These are phyloP conservation scores for Neurospora sp. DNA, from an alignment of 2,329 filamentous ascomycete species.

Conservation along the genomic window DNA sequence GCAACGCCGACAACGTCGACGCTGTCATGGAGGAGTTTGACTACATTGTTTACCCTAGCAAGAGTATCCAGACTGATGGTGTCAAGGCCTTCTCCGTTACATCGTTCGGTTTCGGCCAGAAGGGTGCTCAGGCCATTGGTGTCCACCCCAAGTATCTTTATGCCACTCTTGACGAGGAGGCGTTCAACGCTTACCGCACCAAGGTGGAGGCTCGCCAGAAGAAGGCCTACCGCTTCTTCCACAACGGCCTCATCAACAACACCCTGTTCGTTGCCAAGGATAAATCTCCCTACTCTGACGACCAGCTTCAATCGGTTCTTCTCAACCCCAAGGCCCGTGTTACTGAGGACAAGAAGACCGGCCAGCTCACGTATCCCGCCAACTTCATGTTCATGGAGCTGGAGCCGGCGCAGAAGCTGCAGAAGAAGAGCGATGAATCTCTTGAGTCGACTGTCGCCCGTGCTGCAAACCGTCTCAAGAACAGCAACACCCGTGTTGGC, in stretches of 20 bases:
- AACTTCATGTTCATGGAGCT: constrained; percentile 53
- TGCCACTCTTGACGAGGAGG: constrained; percentile 79
- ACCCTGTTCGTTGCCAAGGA: constrained; percentile 93
- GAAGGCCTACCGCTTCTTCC: constrained; percentile 98
- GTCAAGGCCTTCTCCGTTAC: constrained; percentile 98
- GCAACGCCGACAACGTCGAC: constrained; percentile 96
- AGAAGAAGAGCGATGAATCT: constrained; percentile 54
- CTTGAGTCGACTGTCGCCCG: constrained; percentile 68
- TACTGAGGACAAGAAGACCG: constrained; percentile 73
- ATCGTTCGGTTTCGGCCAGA: constrained; percentile 98
- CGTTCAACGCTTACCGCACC: constrained; percentile 70
- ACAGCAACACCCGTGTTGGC: constrained; percentile 67
- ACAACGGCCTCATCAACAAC: constrained; percentile 97
- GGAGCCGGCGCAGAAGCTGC: constrained; percentile 32
- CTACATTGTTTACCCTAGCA: constrained; percentile 93
- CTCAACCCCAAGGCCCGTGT: constrained; percentile 91
- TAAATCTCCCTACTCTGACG: constrained; percentile 80
- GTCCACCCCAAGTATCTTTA: constrained; percentile 95
- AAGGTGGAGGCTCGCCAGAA: constrained; percentile 93
- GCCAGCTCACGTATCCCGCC: constrained; percentile 62
- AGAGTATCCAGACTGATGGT: constrained; percentile 91
- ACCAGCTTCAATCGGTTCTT: constrained; percentile 78
- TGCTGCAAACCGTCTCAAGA: constrained; percentile 55
- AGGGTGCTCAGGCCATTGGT: constrained; percentile 94
- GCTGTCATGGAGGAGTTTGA: constrained; percentile 96